Percentiles rank a stretch among this genome's conserved stretches.
phyloP scores from a whole-genome alignment of 495 filamentous ascomycete species.

The Trypethelium eluteriae region DNA sequence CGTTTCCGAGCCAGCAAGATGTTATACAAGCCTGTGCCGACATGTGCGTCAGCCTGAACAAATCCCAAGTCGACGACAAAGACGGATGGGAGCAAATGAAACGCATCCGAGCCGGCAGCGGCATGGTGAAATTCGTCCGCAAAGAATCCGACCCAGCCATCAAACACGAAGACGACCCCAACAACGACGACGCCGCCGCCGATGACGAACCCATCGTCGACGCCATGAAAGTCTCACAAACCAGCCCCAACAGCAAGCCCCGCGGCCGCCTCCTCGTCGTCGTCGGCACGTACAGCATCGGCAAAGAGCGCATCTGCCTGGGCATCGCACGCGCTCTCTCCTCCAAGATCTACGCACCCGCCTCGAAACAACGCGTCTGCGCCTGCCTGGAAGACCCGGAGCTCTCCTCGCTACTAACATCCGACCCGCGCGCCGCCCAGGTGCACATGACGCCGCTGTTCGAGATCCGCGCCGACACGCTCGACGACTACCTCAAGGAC shows the following conservation, averaged over 20 bases:
- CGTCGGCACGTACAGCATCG: conserved; percentile 94
- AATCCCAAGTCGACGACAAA: conserved; percentile 45
- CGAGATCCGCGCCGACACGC: conserved; percentile 79
- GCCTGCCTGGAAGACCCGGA: conserved; percentile 77
- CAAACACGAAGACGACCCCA: conserved; percentile 31
- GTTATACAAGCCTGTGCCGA: conserved; percentile 83
- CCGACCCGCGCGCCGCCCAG: conserved; percentile 74
- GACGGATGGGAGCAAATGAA: conserved; percentile 48
- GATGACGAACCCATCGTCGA: conserved; percentile 17
- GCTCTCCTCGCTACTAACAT: conserved; percentile 66
- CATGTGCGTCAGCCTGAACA: conserved; percentile 68
- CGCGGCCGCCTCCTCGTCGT: conserved; percentile 76
- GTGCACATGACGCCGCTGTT: conserved; percentile 96
- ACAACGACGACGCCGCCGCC: background rate
- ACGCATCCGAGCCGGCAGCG: conserved; percentile 41
- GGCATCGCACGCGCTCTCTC: conserved; percentile 81
- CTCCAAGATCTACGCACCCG: conserved; percentile 83
- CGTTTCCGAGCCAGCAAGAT: conserved; percentile 80
- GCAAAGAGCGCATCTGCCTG: conserved; percentile 92
- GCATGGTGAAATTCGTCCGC: conserved; percentile 58
- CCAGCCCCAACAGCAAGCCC: conserved; percentile 21
- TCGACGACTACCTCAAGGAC: conserved; percentile 75
- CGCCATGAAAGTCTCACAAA: conserved; percentile 29
- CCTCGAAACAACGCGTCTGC: conserved; percentile 76
- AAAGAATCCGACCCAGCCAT: conserved; percentile 32